Percentiles rank a stretch among this genome's conserved stretches.
These are phyloP conservation scores for Candida manassasensis DNA, from an alignment of 805 yeast genomes.

Conservation along the genomic window DNA sequence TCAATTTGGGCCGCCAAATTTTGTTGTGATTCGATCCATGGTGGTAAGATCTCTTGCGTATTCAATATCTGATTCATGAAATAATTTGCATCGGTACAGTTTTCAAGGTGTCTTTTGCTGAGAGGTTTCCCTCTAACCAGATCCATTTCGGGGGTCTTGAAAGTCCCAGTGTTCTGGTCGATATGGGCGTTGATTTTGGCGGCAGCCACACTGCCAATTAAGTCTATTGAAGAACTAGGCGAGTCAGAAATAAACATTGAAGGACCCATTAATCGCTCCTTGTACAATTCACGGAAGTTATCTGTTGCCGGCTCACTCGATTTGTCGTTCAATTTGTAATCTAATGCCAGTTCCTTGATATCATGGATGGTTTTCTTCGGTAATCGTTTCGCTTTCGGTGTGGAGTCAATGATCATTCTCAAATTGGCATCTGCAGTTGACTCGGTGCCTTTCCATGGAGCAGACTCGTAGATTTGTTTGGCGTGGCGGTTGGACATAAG, in stretches of 20 bases:
- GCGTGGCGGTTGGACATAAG: slow-evolving; percentile 28
- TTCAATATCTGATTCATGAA: slow-evolving; percentile 73
- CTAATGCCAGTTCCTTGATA: slow-evolving; percentile 65
- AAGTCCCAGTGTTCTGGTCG: slow-evolving; percentile 66
- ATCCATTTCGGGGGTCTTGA: slow-evolving; percentile 47
- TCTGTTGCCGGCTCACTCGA: slow-evolving; percentile 29
- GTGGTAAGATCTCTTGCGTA: slow-evolving; percentile 76
- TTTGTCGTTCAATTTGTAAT: slow-evolving; percentile 45
- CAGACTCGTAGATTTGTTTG: slow-evolving; percentile 18
- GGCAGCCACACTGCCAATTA: slow-evolving; percentile 67
- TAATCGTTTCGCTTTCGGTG: slow-evolving; percentile 16
- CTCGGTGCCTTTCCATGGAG: slow-evolving; percentile 33
- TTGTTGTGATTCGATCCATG: slow-evolving; percentile 83
- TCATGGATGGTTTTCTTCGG: slow-evolving; percentile 27
- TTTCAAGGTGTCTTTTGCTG: slow-evolving; percentile 46
- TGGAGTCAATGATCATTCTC: slow-evolving; percentile 30
- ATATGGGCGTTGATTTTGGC: slow-evolving; percentile 61
- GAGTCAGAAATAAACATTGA: slow-evolving; percentile 41
- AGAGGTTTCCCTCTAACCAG: slow-evolving; percentile 58
- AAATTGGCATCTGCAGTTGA: slow-evolving; percentile 20
- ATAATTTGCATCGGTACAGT: slow-evolving; percentile 62
- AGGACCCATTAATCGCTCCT: slow-evolving; percentile 60
- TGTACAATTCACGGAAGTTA: slow-evolving; percentile 55
- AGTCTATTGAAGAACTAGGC: slow-evolving; percentile 42
- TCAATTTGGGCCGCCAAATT: slow-evolving; percentile 55